Conservation (phyloP, 2,329 filamentous ascomycete species). For the Fusarium xylarioides region DNA sequence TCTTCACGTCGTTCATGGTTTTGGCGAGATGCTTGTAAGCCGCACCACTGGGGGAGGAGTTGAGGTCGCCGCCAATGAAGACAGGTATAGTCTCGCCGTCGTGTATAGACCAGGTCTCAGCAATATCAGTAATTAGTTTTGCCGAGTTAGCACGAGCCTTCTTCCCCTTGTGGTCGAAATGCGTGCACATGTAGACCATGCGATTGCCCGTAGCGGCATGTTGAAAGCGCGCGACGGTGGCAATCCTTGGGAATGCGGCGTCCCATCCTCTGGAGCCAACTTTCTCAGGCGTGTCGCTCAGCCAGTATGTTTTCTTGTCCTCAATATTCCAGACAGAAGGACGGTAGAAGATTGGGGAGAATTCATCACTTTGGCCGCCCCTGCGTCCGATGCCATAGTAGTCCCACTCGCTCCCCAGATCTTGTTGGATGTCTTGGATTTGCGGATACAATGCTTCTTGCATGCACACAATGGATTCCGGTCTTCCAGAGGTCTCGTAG, state of each 20-base stretch:
- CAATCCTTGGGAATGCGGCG: constrained; percentile 53
- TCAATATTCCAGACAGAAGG: constrained; percentile 61
- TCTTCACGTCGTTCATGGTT: constrained; percentile 39
- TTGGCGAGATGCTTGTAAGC: constrained; percentile 42
- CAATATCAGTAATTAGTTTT: constrained; percentile 49
- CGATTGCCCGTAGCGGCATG: constrained; percentile 50
- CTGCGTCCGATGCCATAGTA: constrained; percentile 67
- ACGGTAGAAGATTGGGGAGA: constrained; percentile 73
- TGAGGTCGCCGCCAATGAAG: constrained; percentile 48
- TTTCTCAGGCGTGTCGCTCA: constrained; percentile 65
- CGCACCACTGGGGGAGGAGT: constrained; percentile 40
- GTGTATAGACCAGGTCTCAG: constrained; percentile 39
- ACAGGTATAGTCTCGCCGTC: constrained; percentile 37
- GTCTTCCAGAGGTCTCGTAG: constrained; percentile 57
- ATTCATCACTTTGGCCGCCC: constrained; percentile 71
- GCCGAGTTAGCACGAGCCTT: constrained; percentile 52
- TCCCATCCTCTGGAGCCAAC: constrained; percentile 69
- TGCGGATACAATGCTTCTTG: constrained; percentile 73
- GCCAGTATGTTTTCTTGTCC: constrained; percentile 66
- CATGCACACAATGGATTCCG: constrained; percentile 66
- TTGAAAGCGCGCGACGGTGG: constrained; percentile 57
- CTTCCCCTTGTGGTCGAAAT: constrained; percentile 60
- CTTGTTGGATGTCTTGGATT: constrained; percentile 62
- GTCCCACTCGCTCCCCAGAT: constrained; percentile 55
- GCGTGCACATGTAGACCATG: constrained; percentile 61